A percentile compares a stretch with the other conserved stretches of the same genome.
Evolutionary conservation across 768 basidiomycete species (phyloP).

Genomic region (Astraeus odoratus): DNA sequence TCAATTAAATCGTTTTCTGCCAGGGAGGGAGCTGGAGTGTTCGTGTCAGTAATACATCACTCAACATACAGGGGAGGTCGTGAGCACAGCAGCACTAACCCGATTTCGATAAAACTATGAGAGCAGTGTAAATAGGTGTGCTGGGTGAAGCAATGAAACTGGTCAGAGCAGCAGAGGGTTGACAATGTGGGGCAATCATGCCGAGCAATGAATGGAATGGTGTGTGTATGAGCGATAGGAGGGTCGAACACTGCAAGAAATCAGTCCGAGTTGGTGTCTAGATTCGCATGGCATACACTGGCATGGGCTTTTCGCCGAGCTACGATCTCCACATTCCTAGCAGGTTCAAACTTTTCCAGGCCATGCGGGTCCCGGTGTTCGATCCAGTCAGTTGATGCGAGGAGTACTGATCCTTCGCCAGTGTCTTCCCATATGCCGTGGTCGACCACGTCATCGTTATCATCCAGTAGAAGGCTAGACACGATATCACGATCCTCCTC

Average conservation of each 20-base stretch:
- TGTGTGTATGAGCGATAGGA: slow-evolving; percentile 42
- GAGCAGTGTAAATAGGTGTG: slow-evolving; percentile 53
- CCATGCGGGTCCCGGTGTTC: slow-evolving; percentile 61
- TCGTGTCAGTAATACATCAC: slow-evolving; percentile 1
- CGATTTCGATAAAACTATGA: slow-evolving; percentile 46
- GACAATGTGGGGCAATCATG: slow-evolving; percentile 45
- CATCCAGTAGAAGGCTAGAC: slow-evolving; percentile 45
- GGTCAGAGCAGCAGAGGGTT: slow-evolving; percentile 45
- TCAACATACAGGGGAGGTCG: slow-evolving; percentile 4
- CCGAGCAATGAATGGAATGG: slow-evolving; percentile 50
- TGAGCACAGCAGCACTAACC: slow-evolving; percentile 28
- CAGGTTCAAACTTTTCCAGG: slow-evolving; percentile 58
- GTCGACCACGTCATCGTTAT: slow-evolving; percentile 65
- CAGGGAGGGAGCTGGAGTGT: slow-evolving; percentile 19
- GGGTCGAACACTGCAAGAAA: slow-evolving; percentile 22
- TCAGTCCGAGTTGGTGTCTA: slow-evolving; percentile 1
- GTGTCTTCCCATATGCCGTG: slow-evolving; percentile 50
- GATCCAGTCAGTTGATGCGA: slow-evolving; percentile 66
- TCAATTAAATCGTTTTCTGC: slow-evolving; percentile 43
- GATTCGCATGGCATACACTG: slow-evolving; percentile 36
- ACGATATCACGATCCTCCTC: slow-evolving; percentile 29
- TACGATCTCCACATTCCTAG: slow-evolving; percentile 57
- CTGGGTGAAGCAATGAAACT: slow-evolving; percentile 51
- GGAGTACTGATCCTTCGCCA: slow-evolving; percentile 37
- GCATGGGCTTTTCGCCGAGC: slow-evolving; percentile 37